These are phyloP conservation scores for Sorghum bicolor DNA, from an alignment of 176 grass and related monocot genomes.

Conservation along the genomic window DNA sequence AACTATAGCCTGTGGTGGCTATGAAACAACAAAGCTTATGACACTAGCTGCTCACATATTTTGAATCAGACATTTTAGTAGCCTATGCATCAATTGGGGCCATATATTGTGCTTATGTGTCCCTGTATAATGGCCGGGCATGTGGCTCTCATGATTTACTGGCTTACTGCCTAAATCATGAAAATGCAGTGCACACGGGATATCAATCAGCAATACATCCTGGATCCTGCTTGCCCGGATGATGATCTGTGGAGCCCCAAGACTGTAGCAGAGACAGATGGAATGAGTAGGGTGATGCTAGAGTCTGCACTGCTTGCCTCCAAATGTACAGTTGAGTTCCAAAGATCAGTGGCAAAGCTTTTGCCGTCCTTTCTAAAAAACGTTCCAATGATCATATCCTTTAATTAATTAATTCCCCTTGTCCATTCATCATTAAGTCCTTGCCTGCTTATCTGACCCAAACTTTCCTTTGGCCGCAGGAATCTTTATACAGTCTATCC, in stretches of 20 bases:
- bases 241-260: not conserved
- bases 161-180: not conserved
- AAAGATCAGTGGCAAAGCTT: too few species aligned
- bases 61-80: not conserved
- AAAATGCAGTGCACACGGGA: not conserved
- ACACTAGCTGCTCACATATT: not conserved
- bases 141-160: not conserved
- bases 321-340: conserved; percentile 37
- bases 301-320: not conserved
- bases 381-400: not conserved
- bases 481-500: not conserved
- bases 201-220: not conserved
- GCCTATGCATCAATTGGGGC: not conserved
- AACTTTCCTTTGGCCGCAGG: not conserved
- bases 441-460: not conserved
- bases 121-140: not conserved
- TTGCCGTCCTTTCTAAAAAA: too few species aligned
- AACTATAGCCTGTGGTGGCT: too few species aligned
- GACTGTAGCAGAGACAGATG: not conserved
- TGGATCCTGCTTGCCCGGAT: not conserved
- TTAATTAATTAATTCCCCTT: not conserved
- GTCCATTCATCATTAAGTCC: not conserved
- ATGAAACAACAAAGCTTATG: not conserved
- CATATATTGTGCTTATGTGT: not conserved
- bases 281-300: conserved; percentile 3